phyloP scores from a whole-genome alignment of 345 rosid genomes.

The Lagerstroemia speciosa region DNA sequence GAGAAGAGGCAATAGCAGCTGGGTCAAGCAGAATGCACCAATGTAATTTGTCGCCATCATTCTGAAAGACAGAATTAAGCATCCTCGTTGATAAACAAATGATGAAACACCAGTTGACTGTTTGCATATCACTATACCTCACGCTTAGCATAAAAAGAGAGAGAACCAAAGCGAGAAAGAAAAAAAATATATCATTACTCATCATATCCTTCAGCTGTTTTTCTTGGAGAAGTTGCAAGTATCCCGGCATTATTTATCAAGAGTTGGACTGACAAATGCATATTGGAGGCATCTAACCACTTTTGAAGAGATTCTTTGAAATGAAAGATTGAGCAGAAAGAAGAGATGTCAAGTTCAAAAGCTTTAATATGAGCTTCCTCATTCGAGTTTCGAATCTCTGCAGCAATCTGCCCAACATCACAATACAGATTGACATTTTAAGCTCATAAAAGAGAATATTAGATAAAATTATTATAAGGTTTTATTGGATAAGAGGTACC shows the following conservation, averaged over 20 bases:
- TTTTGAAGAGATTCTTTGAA: slow-evolving; percentile 55
- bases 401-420: slow-evolving; percentile 36
- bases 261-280: slow-evolving; percentile 77
- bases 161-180: background rate
- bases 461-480: background rate
- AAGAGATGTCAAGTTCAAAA: slow-evolving; percentile 61
- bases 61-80: slow-evolving; percentile 30
- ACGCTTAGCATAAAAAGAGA: background rate
- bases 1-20: slow-evolving; percentile 70
- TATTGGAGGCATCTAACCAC: slow-evolving; percentile 61
- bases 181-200: slow-evolving; percentile 31
- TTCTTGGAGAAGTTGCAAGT: slow-evolving; percentile 53
- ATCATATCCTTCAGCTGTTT: slow-evolving; percentile 72
- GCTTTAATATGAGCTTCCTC: slow-evolving; percentile 49
- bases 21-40: slow-evolving; percentile 66
- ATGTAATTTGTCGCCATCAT: slow-evolving; percentile 81
- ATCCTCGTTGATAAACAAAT: background rate
- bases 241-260: slow-evolving; percentile 92
- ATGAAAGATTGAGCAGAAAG: slow-evolving; percentile 53
- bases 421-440: background rate
- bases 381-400: slow-evolving; percentile 36
- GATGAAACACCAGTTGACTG: background rate
- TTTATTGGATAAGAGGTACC: slow-evolving; percentile 29
- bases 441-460: slow-evolving; percentile 9
- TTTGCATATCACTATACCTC: background rate